These are phyloP conservation scores for Beauveria brongniartii DNA, from an alignment of 2,329 filamentous ascomycete genomes.

Conservation along the genomic window DNA sequence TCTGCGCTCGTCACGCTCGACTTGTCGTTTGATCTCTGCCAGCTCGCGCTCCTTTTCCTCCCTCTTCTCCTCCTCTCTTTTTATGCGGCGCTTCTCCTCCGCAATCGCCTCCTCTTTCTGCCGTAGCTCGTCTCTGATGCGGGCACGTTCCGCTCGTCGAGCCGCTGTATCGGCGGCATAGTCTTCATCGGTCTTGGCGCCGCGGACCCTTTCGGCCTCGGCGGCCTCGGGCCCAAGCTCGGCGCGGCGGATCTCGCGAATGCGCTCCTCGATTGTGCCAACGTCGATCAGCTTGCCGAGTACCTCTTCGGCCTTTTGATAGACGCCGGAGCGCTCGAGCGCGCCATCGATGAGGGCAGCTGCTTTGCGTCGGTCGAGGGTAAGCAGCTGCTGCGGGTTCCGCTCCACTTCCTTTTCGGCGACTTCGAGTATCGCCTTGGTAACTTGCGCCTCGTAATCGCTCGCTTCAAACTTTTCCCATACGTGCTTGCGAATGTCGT, in stretches of 20 bases:
- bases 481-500: slow-evolving; percentile 66
- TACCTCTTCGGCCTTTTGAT: slow-evolving; percentile 60
- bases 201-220: slow-evolving; percentile 53
- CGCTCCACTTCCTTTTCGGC: slow-evolving; percentile 68
- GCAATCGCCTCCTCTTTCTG: slow-evolving; percentile 52
- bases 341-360: slow-evolving; percentile 70
- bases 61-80: slow-evolving; percentile 46
- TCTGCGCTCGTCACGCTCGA: slow-evolving; percentile 41
- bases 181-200: slow-evolving; percentile 64
- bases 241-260: slow-evolving; percentile 57
- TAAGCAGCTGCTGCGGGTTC: slow-evolving; percentile 62
- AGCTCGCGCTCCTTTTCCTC: slow-evolving; percentile 41
- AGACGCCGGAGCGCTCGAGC: slow-evolving; percentile 67
- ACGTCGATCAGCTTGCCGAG: slow-evolving; percentile 63
- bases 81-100: slow-evolving; percentile 52
- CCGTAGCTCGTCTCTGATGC: slow-evolving; percentile 51
- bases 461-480: slow-evolving; percentile 67
- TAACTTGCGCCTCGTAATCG: slow-evolving; percentile 60
- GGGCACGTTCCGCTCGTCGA: slow-evolving; percentile 52
- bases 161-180: slow-evolving; percentile 60
- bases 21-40: slow-evolving; percentile 41
- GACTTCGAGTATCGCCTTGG: slow-evolving; percentile 58
- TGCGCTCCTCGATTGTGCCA: slow-evolving; percentile 57
- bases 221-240: slow-evolving; percentile 66
- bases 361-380: slow-evolving; percentile 65